Evolutionary conservation across 768 basidiomycete genomes (phyloP), one percentile per base, ranked within the genome.

Genomic region (Suillus sp.): DNA sequence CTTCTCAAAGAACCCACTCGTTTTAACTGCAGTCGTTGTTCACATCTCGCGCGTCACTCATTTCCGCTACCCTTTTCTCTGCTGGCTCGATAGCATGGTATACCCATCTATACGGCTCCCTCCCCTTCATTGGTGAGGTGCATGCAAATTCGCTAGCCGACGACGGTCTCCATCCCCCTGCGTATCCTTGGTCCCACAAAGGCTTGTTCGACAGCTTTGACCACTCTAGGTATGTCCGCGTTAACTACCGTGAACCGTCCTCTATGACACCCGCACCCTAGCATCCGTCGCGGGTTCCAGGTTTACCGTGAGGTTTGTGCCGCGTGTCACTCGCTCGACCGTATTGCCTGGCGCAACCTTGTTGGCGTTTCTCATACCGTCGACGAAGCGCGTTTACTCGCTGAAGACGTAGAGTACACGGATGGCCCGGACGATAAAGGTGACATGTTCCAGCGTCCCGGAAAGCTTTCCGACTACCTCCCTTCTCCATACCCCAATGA

Each of bases 261-360:
- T 62, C 13, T 65, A 61, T 67, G 60, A 42, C 32, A 45, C 59
- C 50, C 58, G 25, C 67, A 47, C 40, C 50, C 58, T 67, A 96
- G 95, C 78, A 96, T 98, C 73, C 95, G 96, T 71, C 86, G 96
- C 73, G 96, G 95, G 45, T 96, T 93, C 82, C 88, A 92, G 77
- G 97, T 99, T 62, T 99, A 99, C 84, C 93, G 95, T 67, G 96
- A 99, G 80, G 97, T 99, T 62, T 99, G 97, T 75, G 93, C 97
- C 18, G 95, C 97, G 13, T 99, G 97, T 78, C 97, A 99, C 78
- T 99, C 97, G 38, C 88, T 99, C 62, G 94, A 99, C 81, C 95
- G 97, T 70, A 96, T 99, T 74, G 97, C 97, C 63, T 99, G 97
- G 97, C 93, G 97, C 75, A 99, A 99, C 81, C 83, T 99, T 63